These are phyloP conservation scores for Forsythia suspensa DNA, from an alignment of 257 asterid species.

Conservation along the genomic window DNA sequence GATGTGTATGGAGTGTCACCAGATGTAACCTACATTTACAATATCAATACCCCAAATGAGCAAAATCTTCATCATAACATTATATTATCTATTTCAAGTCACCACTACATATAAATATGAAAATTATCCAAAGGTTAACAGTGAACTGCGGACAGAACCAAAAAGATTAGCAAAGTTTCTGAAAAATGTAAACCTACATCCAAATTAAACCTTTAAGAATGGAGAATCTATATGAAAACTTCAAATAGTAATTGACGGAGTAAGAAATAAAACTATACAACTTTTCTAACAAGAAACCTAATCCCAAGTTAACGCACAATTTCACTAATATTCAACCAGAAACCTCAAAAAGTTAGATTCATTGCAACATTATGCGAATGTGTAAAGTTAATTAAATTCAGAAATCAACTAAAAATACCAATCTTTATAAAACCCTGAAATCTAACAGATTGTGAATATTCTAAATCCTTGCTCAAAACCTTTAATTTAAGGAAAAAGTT, in stretches of 20 bases:
- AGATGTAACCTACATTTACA: constrained; percentile 56
- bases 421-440: background rate
- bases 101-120: background rate
- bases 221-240: background rate
- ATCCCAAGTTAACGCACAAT: constrained; percentile 18
- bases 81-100: background rate
- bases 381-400: background rate
- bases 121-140: background rate
- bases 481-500: background rate
- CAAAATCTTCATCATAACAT: background rate
- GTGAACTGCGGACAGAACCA: background rate
- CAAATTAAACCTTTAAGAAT: background rate
- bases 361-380: background rate
- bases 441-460: background rate
- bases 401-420: background rate
- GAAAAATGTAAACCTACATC: background rate
- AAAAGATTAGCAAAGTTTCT: background rate
- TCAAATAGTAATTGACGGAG: background rate
- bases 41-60: constrained; percentile 11
- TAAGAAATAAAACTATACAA: background rate
- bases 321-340: constrained; percentile 12
- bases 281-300: background rate
- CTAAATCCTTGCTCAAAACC: background rate
- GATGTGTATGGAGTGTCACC: constrained; percentile 76
- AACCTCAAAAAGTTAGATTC: background rate